Evolutionary conservation across 2,329 filamentous ascomycete genomes (phyloP).

Genomic region (Cladosporium austrohemisphaericum): DNA sequence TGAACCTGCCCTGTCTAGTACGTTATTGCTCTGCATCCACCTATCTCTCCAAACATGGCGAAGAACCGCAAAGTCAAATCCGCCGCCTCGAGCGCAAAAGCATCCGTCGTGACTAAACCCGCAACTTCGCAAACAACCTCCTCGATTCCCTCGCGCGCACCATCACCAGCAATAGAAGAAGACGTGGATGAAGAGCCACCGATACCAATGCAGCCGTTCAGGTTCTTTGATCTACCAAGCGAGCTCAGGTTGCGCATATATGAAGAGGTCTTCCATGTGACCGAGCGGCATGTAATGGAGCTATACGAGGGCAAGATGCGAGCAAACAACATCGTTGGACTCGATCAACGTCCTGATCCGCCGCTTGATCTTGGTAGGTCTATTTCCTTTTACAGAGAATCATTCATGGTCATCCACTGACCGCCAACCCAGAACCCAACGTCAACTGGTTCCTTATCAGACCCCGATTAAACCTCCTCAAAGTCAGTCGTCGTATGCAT

Average conservation of each 20-base stretch:
- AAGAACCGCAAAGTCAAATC: slow-evolving; percentile 12
- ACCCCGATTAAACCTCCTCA: slow-evolving; percentile 55
- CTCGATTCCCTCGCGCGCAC: slow-evolving; percentile 19
- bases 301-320: slow-evolving; percentile 10
- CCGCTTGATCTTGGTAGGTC: slow-evolving; percentile 57
- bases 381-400: too few species aligned
- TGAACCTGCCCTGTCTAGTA: background rate
- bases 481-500: slow-evolving; percentile 59
- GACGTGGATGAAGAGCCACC: slow-evolving; percentile 11
- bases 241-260: slow-evolving; percentile 70
- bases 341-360: slow-evolving; percentile 39
- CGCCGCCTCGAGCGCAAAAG: slow-evolving; percentile 16
- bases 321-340: slow-evolving; percentile 5
- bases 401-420: too few species aligned
- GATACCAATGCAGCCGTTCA: slow-evolving; percentile 46
- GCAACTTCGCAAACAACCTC: background rate
- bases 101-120: slow-evolving; percentile 6
- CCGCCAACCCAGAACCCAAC: slow-evolving; percentile 43
- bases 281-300: slow-evolving; percentile 10
- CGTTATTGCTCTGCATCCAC: background rate
- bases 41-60: too few species aligned
- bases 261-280: slow-evolving; percentile 52
- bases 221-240: slow-evolving; percentile 63
- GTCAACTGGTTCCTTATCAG: slow-evolving; percentile 61
- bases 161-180: slow-evolving; percentile 22